Base-by-base conservation (phyloP, 2,329 filamentous ascomycete species). In the Orbilia brochopaga region DNA sequence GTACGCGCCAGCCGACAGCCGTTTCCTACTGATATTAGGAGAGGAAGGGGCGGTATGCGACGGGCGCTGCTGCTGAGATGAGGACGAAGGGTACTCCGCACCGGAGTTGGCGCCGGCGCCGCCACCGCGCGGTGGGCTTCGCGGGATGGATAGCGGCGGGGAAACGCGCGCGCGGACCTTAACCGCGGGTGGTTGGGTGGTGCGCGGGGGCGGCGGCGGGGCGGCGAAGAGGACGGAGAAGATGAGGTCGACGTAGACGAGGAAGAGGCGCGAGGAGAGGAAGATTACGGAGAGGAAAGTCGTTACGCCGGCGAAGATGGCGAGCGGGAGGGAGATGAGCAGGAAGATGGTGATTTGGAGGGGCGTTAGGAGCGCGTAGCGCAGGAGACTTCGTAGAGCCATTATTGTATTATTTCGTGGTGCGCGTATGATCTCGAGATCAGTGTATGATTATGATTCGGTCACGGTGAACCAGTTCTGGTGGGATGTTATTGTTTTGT, bases 211-310 rank as follows among this genome's bases (percentile, higher is more conserved):
- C 48, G 10, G 32, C 0, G 57, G 53, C 13, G 60, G 6, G 13
- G 65, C 48, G 7, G 51, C 50, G 55, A 72, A 60, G 17, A 72
- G 30, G 32, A 72, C 67, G 40, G 37, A 56, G 42, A 64, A 30
- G 10, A 72, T 10, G 2, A 72, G 50, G 44, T 72, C 67, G 60
- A 72, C 55, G 60, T 72, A 72, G 54, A 72, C 67, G 60, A 72
- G 60, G 40, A 72, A 55, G 1, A 72, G 42, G 19, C 67, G 60
- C 10, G 67, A 72, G 11, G 67, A 72, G 55, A 72, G 67, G 55
- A 65, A 61, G 2, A 72, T 72, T 42, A 72, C 60, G 60, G 60
- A 65, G 67, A 72, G 60, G 51, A 72, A 72, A 13, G 67, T 72
- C n/a, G 67, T 72, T 4, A 60, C 8, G n/a, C 27, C 67, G 32